phyloP scores from a whole-genome alignment of 148 eudicot species.

The Rhododendron vialii region DNA sequence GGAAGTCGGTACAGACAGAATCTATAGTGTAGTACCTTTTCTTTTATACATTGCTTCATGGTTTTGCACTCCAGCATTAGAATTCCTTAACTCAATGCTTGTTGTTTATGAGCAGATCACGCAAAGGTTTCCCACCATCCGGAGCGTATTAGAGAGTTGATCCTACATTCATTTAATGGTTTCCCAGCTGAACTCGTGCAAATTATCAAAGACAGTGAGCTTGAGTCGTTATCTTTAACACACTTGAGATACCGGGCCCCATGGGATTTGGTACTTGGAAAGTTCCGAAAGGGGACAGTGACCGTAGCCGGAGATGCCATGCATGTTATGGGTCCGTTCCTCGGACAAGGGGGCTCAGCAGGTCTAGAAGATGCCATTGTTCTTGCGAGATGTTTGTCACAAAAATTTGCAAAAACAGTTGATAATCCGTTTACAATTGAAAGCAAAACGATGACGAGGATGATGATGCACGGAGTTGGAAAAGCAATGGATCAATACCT shows the following conservation, averaged over 20 bases:
- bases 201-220: constrained; percentile 28
- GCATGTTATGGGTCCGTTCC: too few relatives aligned
- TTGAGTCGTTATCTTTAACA: constrained; percentile 32
- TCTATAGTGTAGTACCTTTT: background rate
- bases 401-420: too few relatives aligned
- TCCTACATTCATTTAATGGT: constrained; percentile 17
- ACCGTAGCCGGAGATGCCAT: constrained; percentile 19
- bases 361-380: too few relatives aligned
- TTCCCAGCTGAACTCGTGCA: constrained; percentile 29
- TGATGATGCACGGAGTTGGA: constrained; percentile 3
- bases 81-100: background rate
- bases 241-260: background rate
- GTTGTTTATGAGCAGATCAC: constrained; percentile 8
- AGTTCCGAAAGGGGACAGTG: constrained; percentile 26
- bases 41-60: background rate
- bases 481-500: constrained; percentile 41
- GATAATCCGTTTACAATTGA: constrained; percentile 1
- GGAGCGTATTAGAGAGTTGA: constrained; percentile 23
- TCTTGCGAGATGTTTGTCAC: too few relatives aligned
- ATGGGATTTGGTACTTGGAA: background rate
- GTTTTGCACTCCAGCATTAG: background rate
- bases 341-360: too few relatives aligned
- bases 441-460: background rate
- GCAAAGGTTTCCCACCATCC: constrained; percentile 24
- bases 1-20: background rate